phyloP scores from a whole-genome alignment of 192 early-diverging fungal species.

The Linnemannia schmuckeri region DNA sequence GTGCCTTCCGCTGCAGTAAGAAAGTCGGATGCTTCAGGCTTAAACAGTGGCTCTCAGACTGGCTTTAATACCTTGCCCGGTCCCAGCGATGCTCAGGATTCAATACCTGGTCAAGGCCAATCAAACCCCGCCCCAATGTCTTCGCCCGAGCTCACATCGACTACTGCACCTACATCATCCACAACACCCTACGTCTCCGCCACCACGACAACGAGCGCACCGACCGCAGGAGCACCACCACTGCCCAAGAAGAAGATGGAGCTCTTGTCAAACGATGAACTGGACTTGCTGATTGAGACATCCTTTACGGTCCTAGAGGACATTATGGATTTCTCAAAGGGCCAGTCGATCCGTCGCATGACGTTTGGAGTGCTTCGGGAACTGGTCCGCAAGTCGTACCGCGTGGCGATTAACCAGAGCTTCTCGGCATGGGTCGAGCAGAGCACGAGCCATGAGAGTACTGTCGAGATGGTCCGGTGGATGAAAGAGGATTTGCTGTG shows the following conservation, averaged over 20 bases:
- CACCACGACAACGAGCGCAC: background rate
- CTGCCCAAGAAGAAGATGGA: slow-evolving; percentile 27
- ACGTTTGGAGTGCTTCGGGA: slow-evolving; percentile 48
- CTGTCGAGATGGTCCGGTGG: slow-evolving; percentile 45
- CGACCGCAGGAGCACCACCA: background rate
- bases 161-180: background rate
- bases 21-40: background rate
- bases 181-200: background rate
- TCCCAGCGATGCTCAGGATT: background rate
- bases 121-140: background rate
- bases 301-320: slow-evolving; percentile 49
- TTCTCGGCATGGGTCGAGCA: slow-evolving; percentile 49
- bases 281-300: slow-evolving; percentile 52
- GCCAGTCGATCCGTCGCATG: slow-evolving; percentile 57
- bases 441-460: slow-evolving; percentile 38
- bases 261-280: slow-evolving; percentile 39
- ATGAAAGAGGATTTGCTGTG: slow-evolving; percentile 55
- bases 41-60: background rate
- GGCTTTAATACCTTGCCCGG: background rate
- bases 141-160: background rate
- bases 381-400: slow-evolving; percentile 53
- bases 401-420: slow-evolving; percentile 46
- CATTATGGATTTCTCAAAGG: slow-evolving; percentile 56
- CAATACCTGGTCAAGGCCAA: background rate
- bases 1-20: background rate